Percentiles rank a stretch among this genome's conserved stretches.
Evolutionary conservation across 768 basidiomycete species (phyloP).

Genomic region (Mrakia hoshinonis): DNA sequence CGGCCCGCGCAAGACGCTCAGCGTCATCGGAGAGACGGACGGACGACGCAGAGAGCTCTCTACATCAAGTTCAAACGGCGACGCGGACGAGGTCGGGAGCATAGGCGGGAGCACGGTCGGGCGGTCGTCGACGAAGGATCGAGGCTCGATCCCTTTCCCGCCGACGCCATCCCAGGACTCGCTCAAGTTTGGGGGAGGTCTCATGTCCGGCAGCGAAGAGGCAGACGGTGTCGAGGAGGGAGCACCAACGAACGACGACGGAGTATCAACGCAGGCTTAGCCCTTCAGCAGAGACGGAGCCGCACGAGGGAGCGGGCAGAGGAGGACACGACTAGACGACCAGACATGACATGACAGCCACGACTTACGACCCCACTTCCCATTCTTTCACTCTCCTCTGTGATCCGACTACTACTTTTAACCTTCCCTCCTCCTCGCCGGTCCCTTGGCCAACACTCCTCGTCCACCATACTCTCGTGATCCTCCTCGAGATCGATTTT

Average conservation of each 20-base stretch:
- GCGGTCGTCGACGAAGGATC: not conserved
- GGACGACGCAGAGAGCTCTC: not conserved
- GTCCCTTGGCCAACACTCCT: no score
- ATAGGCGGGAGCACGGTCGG: not conserved
- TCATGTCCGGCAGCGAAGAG: not conserved
- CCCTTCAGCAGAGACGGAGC: not conserved
- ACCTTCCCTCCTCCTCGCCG: no score
- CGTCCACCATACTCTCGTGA: no score
- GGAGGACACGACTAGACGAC: not conserved
- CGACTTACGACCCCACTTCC: no score
- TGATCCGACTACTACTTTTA: no score
- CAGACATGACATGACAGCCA: no score
- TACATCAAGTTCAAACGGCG: not conserved
- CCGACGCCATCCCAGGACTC: conserved; percentile 3
- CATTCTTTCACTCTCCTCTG: no score
- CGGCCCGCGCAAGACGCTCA: conserved; percentile 1
- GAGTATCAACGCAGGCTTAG: no score
- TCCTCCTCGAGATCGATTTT: no score
- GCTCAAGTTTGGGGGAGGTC: not conserved
- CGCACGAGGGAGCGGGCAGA: not conserved
- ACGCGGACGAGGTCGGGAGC: not conserved
- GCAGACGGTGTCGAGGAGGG: not conserved
- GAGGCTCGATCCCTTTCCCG: not conserved
- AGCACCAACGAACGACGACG: not conserved
- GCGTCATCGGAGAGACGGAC: conserved; percentile 7